phyloP scores from a whole-genome alignment of 192 early-diverging fungal genomes.

The Entomortierella lignicola region DNA sequence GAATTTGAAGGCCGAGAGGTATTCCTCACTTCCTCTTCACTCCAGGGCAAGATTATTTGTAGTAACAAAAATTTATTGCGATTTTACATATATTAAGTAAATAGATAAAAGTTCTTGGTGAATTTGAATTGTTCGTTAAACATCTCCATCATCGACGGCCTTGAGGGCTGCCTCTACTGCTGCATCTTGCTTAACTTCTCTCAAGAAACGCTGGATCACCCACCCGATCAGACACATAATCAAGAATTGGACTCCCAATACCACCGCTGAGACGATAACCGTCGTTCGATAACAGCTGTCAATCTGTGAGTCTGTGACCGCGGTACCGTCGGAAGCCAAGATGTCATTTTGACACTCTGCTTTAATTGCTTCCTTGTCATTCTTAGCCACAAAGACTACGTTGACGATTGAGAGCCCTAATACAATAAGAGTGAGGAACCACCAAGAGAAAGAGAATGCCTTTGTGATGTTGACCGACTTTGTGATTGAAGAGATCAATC shows the following conservation, averaged over 20 bases:
- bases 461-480: slow-evolving; percentile 36
- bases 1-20: too few species aligned
- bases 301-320: slow-evolving; percentile 12
- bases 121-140: neutral
- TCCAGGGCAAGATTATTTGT: too few species aligned
- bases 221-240: slow-evolving; percentile 48
- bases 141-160: slow-evolving; percentile 27
- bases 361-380: slow-evolving; percentile 25
- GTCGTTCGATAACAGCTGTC: slow-evolving; percentile 21
- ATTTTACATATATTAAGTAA: too few species aligned
- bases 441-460: slow-evolving; percentile 26
- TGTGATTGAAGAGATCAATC: slow-evolving; percentile 28
- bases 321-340: neutral
- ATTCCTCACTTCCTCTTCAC: too few species aligned
- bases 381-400: slow-evolving; percentile 17
- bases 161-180: slow-evolving; percentile 31
- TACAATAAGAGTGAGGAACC: slow-evolving; percentile 28
- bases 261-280: slow-evolving; percentile 38
- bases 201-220: slow-evolving; percentile 45
- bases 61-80: too few species aligned
- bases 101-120: too few species aligned
- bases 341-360: slow-evolving; percentile 15
- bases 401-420: slow-evolving; percentile 37
- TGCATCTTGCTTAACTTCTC: slow-evolving; percentile 40
- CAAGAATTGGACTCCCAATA: slow-evolving; percentile 41